Conservation (phyloP, 2,329 filamentous ascomycete genomes). For the Stachybotrys echinatus region DNA sequence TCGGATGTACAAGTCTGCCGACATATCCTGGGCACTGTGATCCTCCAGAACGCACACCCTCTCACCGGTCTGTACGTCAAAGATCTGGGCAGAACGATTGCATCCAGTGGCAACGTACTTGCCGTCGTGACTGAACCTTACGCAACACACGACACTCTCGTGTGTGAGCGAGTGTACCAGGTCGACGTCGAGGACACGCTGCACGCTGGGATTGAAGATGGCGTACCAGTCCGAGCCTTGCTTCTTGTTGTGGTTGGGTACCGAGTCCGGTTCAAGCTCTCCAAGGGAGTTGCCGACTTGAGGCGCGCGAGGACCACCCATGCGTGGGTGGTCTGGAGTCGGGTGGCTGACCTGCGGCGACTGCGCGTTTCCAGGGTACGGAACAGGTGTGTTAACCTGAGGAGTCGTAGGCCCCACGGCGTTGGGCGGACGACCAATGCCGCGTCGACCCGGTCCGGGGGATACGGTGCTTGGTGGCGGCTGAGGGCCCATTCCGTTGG, state of each 20-base stretch:
- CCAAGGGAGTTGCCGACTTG: constrained; percentile 63
- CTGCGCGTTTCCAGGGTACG: constrained; percentile 75
- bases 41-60: constrained; percentile 90
- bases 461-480: constrained; percentile 81
- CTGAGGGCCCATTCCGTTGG: constrained; percentile 73
- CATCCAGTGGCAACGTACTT: constrained; percentile 95
- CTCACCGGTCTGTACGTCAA: constrained; percentile 81
- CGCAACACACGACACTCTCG: constrained; percentile 96
- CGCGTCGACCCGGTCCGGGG: constrained; percentile 74
- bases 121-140: constrained; percentile 92
- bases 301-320: constrained; percentile 43
- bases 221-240: constrained; percentile 91
- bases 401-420: constrained; percentile 73
- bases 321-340: constrained; percentile 59
- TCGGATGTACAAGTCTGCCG: constrained; percentile 91
- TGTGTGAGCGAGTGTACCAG: constrained; percentile 89
- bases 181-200: constrained; percentile 86
- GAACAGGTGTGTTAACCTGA: constrained; percentile 82
- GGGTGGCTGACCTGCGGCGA: constrained; percentile 87
- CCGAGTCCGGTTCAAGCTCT: constrained; percentile 79
- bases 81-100: constrained; percentile 99
- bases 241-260: constrained; percentile 84
- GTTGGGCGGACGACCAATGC: constrained; percentile 60
- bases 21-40: constrained; percentile 70
- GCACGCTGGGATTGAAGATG: constrained; percentile 90